These are phyloP conservation scores for Stachybotrys elegans DNA, from an alignment of 2,329 filamentous ascomycete genomes.

Conservation along the genomic window DNA sequence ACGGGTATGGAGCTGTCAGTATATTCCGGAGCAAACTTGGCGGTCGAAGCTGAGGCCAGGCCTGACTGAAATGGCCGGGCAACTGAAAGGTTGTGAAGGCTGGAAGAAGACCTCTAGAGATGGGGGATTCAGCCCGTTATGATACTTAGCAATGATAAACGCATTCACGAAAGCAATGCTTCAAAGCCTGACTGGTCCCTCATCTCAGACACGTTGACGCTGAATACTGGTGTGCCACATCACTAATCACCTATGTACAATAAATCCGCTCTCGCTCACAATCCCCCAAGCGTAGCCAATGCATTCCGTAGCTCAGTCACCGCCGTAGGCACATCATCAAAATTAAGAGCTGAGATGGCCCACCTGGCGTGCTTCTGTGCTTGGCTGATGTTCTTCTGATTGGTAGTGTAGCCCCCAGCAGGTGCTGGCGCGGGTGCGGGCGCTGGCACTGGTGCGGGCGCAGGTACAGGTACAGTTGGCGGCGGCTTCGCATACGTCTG, in stretches of 20 bases:
- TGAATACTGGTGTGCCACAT: no score
- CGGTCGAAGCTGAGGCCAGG: no score
- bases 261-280: conserved; percentile 14
- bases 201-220: no score
- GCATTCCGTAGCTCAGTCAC: conserved; percentile 78
- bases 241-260: no score
- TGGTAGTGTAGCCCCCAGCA: conserved; percentile 11
- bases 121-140: no score
- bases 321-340: conserved; percentile 89
- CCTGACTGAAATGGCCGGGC: no score
- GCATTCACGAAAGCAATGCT: no score
- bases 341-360: conserved; percentile 94
- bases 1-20: conserved; percentile 9
- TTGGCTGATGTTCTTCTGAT: conserved; percentile 59
- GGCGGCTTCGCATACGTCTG: conserved; percentile 1
- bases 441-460: conserved; percentile 9
- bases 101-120: no score
- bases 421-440: conserved; percentile 4
- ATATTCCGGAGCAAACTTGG: no score
- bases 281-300: conserved; percentile 62
- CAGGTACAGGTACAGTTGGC: conserved; percentile 5
- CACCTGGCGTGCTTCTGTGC: conserved; percentile 96
- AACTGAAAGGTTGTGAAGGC: no score
- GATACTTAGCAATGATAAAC: no score
- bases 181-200: no score